Percentiles rank a stretch among this genome's conserved stretches.
phyloP scores from a whole-genome alignment of 768 basidiomycete genomes.

The Lepiota brunneoincarnata region DNA sequence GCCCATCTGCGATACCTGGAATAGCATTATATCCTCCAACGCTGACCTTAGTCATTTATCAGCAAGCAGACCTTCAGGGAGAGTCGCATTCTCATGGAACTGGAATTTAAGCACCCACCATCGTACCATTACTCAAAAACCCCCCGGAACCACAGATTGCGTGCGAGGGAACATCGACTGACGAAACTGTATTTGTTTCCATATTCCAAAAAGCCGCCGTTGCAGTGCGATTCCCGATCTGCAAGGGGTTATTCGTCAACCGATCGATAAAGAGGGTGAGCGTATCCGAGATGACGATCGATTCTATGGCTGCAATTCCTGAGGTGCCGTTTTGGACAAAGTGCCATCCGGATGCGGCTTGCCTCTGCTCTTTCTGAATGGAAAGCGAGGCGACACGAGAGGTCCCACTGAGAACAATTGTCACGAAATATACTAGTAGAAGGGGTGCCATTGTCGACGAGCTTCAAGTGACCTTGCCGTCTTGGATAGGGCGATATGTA shows the following conservation, averaged over 20 bases:
- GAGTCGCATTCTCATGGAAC: slow-evolving; percentile 2
- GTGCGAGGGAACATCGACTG: slow-evolving; percentile 32
- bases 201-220: slow-evolving; percentile 44
- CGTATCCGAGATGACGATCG: slow-evolving; percentile 26
- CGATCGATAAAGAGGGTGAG: slow-evolving; percentile 27
- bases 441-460: no score
- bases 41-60: slow-evolving; percentile 19
- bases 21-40: slow-evolving; percentile 28
- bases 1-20: slow-evolving; percentile 27
- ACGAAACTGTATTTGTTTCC: slow-evolving; percentile 32
- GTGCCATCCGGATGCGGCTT: slow-evolving; percentile 20
- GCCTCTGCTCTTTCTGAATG: background rate
- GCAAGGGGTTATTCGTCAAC: slow-evolving; percentile 35
- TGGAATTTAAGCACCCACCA: slow-evolving; percentile 23
- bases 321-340: slow-evolving; percentile 28
- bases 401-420: background rate
- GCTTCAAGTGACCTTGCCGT: no score
- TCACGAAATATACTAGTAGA: no score
- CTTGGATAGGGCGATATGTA: no score
- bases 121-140: slow-evolving; percentile 39
- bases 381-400: background rate
- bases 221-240: slow-evolving; percentile 39
- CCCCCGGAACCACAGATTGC: slow-evolving; percentile 43
- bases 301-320: slow-evolving; percentile 25
- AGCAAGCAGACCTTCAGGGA: background rate